These are phyloP conservation scores for Lanmaoa rubissima DNA, from an alignment of 768 basidiomycete genomes.

Conservation along the genomic window DNA sequence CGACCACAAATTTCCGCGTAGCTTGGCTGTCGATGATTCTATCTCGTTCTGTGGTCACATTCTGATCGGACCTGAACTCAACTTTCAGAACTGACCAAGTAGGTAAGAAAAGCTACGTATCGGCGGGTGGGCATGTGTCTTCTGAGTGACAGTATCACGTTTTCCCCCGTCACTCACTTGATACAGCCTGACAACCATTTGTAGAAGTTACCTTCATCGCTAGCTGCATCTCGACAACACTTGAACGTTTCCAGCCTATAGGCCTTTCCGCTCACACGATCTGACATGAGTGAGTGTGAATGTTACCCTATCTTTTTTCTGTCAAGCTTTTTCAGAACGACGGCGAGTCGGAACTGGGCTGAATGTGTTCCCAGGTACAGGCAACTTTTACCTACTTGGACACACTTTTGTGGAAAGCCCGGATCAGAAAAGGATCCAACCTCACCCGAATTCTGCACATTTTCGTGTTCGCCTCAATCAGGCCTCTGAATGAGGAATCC, in stretches of 20 bases:
- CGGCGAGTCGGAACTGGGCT: neutral
- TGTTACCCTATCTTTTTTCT: neutral
- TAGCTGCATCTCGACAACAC: too few relatives aligned
- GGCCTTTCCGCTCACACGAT: neutral
- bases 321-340: neutral
- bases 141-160: too few relatives aligned
- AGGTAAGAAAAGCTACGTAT: too few relatives aligned
- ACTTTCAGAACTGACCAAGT: too few relatives aligned
- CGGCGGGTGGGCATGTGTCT: too few relatives aligned
- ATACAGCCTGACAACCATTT: too few relatives aligned
- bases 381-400: neutral
- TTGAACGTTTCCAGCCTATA: neutral
- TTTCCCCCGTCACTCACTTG: too few relatives aligned
- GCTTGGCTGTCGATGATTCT: too few relatives aligned
- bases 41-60: too few relatives aligned
- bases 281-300: neutral
- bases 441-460: neutral
- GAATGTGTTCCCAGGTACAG: conserved; percentile 4
- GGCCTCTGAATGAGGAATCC: conserved; percentile 3
- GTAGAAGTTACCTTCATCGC: too few relatives aligned
- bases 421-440: neutral
- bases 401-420: conserved; percentile 1
- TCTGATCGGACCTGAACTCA: too few relatives aligned
- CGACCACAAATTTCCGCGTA: too few relatives aligned
- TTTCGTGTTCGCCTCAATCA: neutral